A percentile compares a stretch with the other conserved stretches of the same genome.
Conservation (phyloP, 2,329 filamentous ascomycete genomes). For the Xylaria sp. region DNA sequence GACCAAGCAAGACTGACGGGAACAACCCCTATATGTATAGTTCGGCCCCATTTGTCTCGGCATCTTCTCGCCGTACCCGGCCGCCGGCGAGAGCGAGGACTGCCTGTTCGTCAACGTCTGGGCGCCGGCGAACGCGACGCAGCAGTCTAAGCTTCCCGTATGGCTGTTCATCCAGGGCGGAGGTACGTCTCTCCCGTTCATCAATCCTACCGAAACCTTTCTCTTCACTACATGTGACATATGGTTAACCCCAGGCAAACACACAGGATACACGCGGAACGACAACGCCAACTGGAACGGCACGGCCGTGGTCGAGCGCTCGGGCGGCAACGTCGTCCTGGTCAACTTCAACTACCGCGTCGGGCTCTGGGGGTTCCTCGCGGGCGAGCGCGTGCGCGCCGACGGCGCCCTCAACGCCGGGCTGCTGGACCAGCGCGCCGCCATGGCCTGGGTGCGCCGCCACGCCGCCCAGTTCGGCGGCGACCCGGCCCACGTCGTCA, state of each 20-base stretch:
- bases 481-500: slow-evolving; percentile 59
- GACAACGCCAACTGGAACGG: slow-evolving; percentile 58
- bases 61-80: slow-evolving; percentile 38
- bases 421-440: slow-evolving; percentile 63
- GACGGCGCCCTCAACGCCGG: slow-evolving; percentile 65
- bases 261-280: slow-evolving; percentile 49
- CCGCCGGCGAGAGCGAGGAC: slow-evolving; percentile 40
- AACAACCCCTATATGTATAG: slow-evolving; percentile 35
- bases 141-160: slow-evolving; percentile 50
- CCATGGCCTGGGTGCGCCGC: slow-evolving; percentile 63
- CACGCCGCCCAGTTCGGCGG: slow-evolving; percentile 64
- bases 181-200: slow-evolving; percentile 11
- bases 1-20: slow-evolving; percentile 2
- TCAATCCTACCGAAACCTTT: not conserved
- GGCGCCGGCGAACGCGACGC: slow-evolving; percentile 44
- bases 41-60: slow-evolving; percentile 51
- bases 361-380: slow-evolving; percentile 64
- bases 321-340: slow-evolving; percentile 52
- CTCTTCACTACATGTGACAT: not conserved
- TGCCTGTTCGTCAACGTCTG: slow-evolving; percentile 52
- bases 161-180: slow-evolving; percentile 55
- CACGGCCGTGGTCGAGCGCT: slow-evolving; percentile 47
- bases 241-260: no score
- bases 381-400: slow-evolving; percentile 55
- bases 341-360: slow-evolving; percentile 68